Evolutionary conservation across 1,139 yeast species (phyloP).

Genomic region (Yamadazyma dushanensis): DNA sequence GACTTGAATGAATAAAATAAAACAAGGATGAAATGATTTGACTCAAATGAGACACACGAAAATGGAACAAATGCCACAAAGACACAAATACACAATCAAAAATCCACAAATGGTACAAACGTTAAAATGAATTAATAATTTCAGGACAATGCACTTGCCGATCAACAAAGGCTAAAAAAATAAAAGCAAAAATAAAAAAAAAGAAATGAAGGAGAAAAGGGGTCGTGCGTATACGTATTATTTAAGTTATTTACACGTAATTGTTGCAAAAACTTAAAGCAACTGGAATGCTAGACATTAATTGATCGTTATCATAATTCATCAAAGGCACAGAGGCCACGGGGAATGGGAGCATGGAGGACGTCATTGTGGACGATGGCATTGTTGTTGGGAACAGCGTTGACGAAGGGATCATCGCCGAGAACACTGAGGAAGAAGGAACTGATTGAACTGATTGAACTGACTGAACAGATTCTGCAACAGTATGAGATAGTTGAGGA

Average conservation of each 20-base stretch:
- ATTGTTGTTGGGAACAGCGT: background rate
- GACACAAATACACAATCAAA: too few species aligned
- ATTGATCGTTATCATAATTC: constrained; percentile 4
- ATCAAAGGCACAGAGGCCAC: background rate
- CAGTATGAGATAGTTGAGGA: constrained; percentile 1
- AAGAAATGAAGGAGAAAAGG: background rate
- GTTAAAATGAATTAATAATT: too few species aligned
- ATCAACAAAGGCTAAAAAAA: constrained; percentile 1
- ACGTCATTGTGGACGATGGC: background rate
- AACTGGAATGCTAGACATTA: constrained; percentile 5
- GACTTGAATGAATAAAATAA: too few species aligned
- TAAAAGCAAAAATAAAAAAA: background rate
- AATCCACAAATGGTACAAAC: too few species aligned
- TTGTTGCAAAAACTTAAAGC: constrained; percentile 5
- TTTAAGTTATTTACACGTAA: constrained; percentile 4
- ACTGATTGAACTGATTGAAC: background rate
- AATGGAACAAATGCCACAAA: too few species aligned
- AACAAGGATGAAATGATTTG: too few species aligned
- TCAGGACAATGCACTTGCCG: too few species aligned
- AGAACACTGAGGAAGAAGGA: too few species aligned
- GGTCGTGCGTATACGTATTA: background rate
- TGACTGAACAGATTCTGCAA: background rate
- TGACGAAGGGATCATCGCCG: too few species aligned
- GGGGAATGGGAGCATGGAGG: background rate
- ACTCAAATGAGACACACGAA: too few species aligned